These are phyloP conservation scores for Phaeophleospora eucalypticola DNA, from an alignment of 2,329 filamentous ascomycete species.

Conservation along the genomic window DNA sequence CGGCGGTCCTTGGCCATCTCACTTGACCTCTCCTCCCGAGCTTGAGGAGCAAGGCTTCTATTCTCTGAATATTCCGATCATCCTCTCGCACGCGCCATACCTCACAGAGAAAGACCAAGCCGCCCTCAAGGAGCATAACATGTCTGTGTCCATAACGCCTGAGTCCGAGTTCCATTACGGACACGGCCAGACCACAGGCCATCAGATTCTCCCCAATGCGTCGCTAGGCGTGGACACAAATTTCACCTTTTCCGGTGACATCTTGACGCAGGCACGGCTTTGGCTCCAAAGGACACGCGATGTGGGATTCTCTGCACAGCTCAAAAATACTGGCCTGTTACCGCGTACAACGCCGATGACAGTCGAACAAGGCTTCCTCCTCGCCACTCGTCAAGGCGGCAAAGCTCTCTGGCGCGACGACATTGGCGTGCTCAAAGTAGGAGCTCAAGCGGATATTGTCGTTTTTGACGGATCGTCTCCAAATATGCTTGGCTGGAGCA, in stretches of 20 bases:
- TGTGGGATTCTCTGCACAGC: slow-evolving; percentile 32
- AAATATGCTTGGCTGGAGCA: slow-evolving; percentile 51
- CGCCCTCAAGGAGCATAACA: slow-evolving; percentile 48
- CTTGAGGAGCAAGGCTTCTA: slow-evolving; percentile 39
- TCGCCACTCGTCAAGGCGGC: slow-evolving; percentile 52
- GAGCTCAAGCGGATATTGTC: slow-evolving; percentile 54
- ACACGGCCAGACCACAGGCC: slow-evolving; percentile 45
- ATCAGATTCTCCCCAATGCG: slow-evolving; percentile 48
- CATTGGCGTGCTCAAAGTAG: slow-evolving; percentile 47
- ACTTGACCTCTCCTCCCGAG: slow-evolving; percentile 38
- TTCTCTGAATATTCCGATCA: slow-evolving; percentile 45
- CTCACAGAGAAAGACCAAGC: slow-evolving; percentile 39
- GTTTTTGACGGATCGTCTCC: slow-evolving; percentile 51
- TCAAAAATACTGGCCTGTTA: slow-evolving; percentile 39
- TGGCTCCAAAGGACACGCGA: slow-evolving; percentile 50
- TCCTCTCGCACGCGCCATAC: slow-evolving; percentile 52
- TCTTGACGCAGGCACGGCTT: slow-evolving; percentile 49
- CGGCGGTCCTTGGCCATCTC: slow-evolving; percentile 6
- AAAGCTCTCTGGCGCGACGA: slow-evolving; percentile 50
- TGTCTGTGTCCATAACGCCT: slow-evolving; percentile 55
- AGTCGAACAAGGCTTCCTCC: slow-evolving; percentile 52
- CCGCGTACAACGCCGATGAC: slow-evolving; percentile 51
- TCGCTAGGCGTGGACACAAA: slow-evolving; percentile 22
- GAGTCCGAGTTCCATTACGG: slow-evolving; percentile 59
- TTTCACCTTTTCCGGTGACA: slow-evolving; percentile 21